Evolutionary conservation across 1,284 basidiomycete genomes (phyloP), one percentile per base, ranked within the genome.

Genomic region (Kwoniella shivajii): DNA sequence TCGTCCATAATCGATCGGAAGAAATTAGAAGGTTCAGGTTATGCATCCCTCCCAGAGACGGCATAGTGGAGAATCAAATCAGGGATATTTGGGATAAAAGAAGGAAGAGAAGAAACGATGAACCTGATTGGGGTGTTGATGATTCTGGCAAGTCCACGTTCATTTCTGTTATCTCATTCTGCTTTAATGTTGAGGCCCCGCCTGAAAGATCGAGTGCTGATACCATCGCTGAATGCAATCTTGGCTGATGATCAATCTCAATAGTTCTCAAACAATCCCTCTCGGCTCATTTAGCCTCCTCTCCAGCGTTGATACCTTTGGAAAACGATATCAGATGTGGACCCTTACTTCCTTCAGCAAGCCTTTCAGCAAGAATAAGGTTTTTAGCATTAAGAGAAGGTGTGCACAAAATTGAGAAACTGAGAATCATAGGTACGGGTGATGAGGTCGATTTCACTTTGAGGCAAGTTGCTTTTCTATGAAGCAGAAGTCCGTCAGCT

Each of bases 1-100:
- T 93, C 68, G 88, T 93, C 48, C 90, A 88, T 71, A 94, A 93
- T 70, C 86, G 87, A 73, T 87, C 86, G n/a, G 81, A 84, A 47
- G 85, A 86, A 81, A 86, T 86, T 48, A 80, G 89, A 57, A 76
- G 89, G 57, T 89, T 92, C 66, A 88, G 90, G 72, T 81, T 92
- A 26, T 84, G 83, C 22, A 86, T 85, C 70, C 87, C 88, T 1
- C 81, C 76, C 80, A 74, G 81, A 61, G 81, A 82, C 38, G 75
- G 75, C 38, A 39, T 38, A 14, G 44, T 34, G 50, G 59, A 79
- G 20, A 53, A 44, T 16, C 55, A 58, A 9, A 54, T 69, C n/a
- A 54, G 62, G 20, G 70, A 74, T 4, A 46, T 64, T 0, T 64
- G 55, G 62, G 59, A 52, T 7, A 59, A 57, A n/a, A 48, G 66